Percentiles rank a stretch among this genome's conserved stretches.
phyloP scores from a whole-genome alignment of 177 flowering plant species.

The Telopea speciosissima region DNA sequence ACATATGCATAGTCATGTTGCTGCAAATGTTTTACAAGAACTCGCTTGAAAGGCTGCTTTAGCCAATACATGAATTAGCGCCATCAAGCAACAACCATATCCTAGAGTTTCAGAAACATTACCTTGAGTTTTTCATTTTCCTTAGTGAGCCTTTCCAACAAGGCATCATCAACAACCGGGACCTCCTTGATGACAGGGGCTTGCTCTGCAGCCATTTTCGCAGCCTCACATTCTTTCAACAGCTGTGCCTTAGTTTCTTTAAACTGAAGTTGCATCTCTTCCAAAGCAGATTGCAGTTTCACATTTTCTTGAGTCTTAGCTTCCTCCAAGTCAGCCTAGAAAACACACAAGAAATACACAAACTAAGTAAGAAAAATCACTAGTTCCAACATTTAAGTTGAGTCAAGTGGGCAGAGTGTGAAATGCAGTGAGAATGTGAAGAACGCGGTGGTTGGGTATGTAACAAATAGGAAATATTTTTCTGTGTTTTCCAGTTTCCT shows the following conservation, averaged over 20 bases:
- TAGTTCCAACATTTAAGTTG: too few species aligned
- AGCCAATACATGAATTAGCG: slow-evolving; percentile 2
- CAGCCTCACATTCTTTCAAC: slow-evolving; percentile 59
- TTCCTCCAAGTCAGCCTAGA: slow-evolving; percentile 77
- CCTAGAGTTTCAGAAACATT: slow-evolving; percentile 9
- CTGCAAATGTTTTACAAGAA: background rate
- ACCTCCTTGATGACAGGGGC: slow-evolving; percentile 47
- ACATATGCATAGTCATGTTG: background rate
- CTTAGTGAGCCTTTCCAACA: slow-evolving; percentile 50
- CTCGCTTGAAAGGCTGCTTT: background rate
- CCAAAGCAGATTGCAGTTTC: slow-evolving; percentile 58
- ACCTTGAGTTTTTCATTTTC: slow-evolving; percentile 94
- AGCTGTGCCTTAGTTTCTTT: background rate
- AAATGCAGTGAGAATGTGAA: too few species aligned
- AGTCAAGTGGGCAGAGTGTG: too few species aligned
- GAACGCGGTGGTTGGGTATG: too few species aligned
- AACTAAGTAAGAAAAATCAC: slow-evolving; percentile 4
- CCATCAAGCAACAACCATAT: background rate
- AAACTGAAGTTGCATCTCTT: slow-evolving; percentile 38
- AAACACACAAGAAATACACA: slow-evolving; percentile 9
- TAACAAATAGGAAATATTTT: too few species aligned
- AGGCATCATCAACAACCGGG: slow-evolving; percentile 55
- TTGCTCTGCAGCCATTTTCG: slow-evolving; percentile 37
- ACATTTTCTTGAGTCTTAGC: slow-evolving; percentile 67
- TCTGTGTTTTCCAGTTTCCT: too few species aligned